Evolutionary conservation across 345 rosid species (phyloP).

Genomic region (Arabis hirsuta): DNA sequence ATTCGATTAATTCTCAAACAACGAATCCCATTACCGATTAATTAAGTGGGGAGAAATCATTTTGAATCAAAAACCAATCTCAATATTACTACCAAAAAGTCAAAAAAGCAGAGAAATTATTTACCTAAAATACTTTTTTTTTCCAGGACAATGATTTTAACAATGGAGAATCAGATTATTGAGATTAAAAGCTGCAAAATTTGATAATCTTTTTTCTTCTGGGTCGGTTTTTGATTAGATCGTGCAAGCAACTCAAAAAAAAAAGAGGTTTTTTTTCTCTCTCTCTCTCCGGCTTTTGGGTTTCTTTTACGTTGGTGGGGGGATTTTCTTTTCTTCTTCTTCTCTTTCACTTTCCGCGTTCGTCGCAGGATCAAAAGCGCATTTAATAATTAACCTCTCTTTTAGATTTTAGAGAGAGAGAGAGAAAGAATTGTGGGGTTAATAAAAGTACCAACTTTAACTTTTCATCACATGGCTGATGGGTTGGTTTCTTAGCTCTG

Average conservation of each 20-base stretch:
- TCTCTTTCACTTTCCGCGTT: conserved; percentile 39
- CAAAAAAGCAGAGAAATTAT: conserved; percentile 6
- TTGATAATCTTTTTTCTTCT: conserved; percentile 31
- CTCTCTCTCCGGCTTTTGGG: conserved; percentile 3
- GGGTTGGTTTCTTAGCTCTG: conserved; percentile 1
- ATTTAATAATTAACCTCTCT: conserved; percentile 25
- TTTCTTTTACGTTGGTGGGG: conserved; percentile 18
- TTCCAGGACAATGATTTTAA: not conserved
- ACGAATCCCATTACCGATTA: conserved; percentile 7
- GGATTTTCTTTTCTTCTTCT: not conserved
- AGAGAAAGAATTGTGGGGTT: conserved; percentile 22
- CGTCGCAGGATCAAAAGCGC: conserved; percentile 33
- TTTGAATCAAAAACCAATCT: conserved; percentile 7
- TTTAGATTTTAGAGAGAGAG: conserved; percentile 34
- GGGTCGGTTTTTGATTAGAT: conserved; percentile 34
- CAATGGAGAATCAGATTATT: conserved; percentile 4
- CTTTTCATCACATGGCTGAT: conserved; percentile 24
- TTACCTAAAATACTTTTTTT: conserved; percentile 4
- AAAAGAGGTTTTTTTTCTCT: not conserved
- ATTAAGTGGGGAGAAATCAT: not conserved
- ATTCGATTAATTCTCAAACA: not conserved
- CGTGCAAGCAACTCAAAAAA: conserved; percentile 40
- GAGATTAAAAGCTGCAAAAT: conserved; percentile 29
- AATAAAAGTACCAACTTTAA: not conserved
- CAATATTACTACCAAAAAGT: not conserved